These are phyloP conservation scores for Coniferiporia sulphurascens DNA, from an alignment of 1,284 basidiomycete species.

Conservation along the genomic window DNA sequence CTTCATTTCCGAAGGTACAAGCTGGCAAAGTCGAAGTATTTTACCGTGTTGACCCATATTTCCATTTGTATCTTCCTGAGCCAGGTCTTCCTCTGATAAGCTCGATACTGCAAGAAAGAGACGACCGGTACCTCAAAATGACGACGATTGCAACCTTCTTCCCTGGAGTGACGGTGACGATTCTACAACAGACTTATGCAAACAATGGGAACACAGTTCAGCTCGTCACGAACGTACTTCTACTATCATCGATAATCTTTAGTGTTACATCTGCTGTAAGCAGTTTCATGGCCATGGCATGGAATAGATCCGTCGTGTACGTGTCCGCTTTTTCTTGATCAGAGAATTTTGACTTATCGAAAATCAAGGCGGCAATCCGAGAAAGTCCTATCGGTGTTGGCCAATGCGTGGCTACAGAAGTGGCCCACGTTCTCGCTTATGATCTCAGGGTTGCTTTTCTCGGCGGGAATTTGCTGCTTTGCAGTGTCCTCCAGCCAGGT, in stretches of 20 bases:
- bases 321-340: not conserved
- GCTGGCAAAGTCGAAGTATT: not conserved
- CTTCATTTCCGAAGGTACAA: not conserved
- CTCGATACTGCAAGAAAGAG: not conserved
- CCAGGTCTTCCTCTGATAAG: not conserved
- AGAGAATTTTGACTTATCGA: not conserved
- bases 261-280: conserved; percentile 7
- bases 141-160: conserved; percentile 10
- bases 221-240: not conserved
- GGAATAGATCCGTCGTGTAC: conserved; percentile 5
- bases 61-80: not conserved
- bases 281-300: conserved; percentile 1
- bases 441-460: not conserved
- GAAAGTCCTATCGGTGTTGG: not conserved
- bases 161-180: conserved; percentile 5
- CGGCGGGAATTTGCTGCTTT: not conserved
- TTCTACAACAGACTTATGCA: not conserved
- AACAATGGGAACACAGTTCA: not conserved
- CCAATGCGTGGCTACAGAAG: conserved; percentile 1
- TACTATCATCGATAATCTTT: not conserved
- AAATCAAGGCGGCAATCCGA: not conserved
- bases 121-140: not conserved
- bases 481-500: conserved; percentile 1
- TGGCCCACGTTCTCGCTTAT: conserved; percentile 1
- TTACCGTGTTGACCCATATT: not conserved